Evolutionary conservation across 495 filamentous ascomycete species (phyloP), one percentile per base, ranked within the genome.

Genomic region (Penicillium goetzii): DNA sequence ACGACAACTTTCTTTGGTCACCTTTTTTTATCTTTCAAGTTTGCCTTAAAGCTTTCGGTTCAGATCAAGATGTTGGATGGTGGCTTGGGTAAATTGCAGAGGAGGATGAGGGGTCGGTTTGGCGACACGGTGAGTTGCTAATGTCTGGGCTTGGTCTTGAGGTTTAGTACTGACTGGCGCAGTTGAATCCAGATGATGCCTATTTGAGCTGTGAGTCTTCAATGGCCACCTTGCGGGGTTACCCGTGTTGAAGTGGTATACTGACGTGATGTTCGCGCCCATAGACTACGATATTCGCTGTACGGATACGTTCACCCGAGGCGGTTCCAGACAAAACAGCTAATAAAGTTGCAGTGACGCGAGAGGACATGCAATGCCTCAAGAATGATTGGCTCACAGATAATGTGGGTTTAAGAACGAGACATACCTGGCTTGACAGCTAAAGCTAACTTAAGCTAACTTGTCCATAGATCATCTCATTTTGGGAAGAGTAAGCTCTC

Each of bases 341-440:
- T 74, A 28, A 75, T 66, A 41, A 54, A 3, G 10, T 54, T 32
- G 5, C 63, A 92, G 90, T 93, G 68, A 93, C 88, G 56, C 83
- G 85, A 72, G 92, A 94, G 70, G 95, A 99, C 75, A 85, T 97
- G 63, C 89, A 90, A 74, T 88, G 88, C 32, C 83, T 99, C 51
- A 94, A 91, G 78, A 81, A 90, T 73, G 96, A 97, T 80, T 99
- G 95, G 95, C 81, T 99, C 53, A 98, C 94, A n/a, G 95, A 99
- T 74, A 97, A 97, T 80, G 93, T 96, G 85, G 60, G 88, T 76
- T 61, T 54, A 43, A 60, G 33, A 12, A 12, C 45, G 23, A 60
- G 19, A 60, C 45, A 30, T 58, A 59, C 34, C n/a, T 58, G 17
- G 25, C 50, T 61, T 11, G 25, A 51, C 43, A 63, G 59, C 38